Evolutionary conservation across 2,329 filamentous ascomycete species (phyloP).

Genomic region (Apiospora rasikravindrae): DNA sequence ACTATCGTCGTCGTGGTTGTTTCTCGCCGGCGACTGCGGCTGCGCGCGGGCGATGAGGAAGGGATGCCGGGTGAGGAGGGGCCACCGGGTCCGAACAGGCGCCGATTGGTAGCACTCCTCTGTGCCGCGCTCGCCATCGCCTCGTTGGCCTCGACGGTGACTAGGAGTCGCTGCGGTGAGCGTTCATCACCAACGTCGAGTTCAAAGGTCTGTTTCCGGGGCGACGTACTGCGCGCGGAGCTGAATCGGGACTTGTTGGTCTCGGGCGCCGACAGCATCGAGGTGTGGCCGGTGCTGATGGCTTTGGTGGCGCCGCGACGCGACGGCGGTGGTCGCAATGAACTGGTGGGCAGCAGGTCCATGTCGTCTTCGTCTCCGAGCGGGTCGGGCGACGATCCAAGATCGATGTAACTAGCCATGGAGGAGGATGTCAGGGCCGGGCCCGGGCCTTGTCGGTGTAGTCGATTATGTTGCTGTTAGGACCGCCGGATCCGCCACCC

Average conservation of each 20-base stretch:
- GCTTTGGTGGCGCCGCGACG: not conserved
- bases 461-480: not conserved
- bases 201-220: slow-evolving; percentile 62
- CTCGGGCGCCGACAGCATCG: slow-evolving; percentile 45
- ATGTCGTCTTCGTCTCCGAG: slow-evolving; percentile 34
- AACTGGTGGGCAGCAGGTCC: slow-evolving; percentile 32
- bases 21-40: slow-evolving; percentile 42
- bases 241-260: slow-evolving; percentile 48
- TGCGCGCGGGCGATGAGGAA: slow-evolving; percentile 46
- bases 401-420: slow-evolving; percentile 36
- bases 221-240: slow-evolving; percentile 43
- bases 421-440: slow-evolving; percentile 5
- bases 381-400: slow-evolving; percentile 42
- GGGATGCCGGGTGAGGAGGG: slow-evolving; percentile 4
- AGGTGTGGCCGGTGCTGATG: slow-evolving; percentile 21
- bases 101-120: slow-evolving; percentile 39
- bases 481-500: not conserved
- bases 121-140: slow-evolving; percentile 31
- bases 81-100: slow-evolving; percentile 36
- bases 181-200: slow-evolving; percentile 57
- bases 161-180: slow-evolving; percentile 57
- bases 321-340: slow-evolving; percentile 25
- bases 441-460: not conserved
- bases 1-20: slow-evolving; percentile 55
- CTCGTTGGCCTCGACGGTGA: slow-evolving; percentile 59